Percentiles rank a stretch among this genome's conserved stretches.
phyloP scores from a whole-genome alignment of 352 stramenopile species.

The Aphanomyces invadans region DNA sequence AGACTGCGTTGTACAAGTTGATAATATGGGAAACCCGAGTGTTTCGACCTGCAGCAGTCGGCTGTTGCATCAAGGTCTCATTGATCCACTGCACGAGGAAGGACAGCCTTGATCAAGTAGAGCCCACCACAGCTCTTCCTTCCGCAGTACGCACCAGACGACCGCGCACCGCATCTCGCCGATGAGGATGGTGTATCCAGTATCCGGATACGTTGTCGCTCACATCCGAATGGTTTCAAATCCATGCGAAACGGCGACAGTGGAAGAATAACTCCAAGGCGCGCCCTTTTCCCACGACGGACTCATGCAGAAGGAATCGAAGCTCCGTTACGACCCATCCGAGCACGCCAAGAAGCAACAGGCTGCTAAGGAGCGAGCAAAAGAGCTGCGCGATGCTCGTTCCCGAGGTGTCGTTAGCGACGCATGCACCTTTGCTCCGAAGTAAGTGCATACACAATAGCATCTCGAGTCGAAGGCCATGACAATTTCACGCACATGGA shows the following conservation, averaged over 20 bases:
- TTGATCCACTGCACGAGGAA: background rate
- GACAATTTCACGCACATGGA: background rate
- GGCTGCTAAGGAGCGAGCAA: slow-evolving; percentile 66
- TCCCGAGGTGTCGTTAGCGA: slow-evolving; percentile 59
- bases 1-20: too few relatives aligned
- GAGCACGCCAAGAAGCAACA: slow-evolving; percentile 75
- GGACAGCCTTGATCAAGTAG: too few relatives aligned
- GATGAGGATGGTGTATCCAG: too few relatives aligned
- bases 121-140: too few relatives aligned
- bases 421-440: slow-evolving; percentile 69
- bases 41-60: too few relatives aligned
- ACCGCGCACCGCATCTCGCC: too few relatives aligned
- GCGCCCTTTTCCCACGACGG: background rate
- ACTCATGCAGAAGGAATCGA: slow-evolving; percentile 39
- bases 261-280: background rate
- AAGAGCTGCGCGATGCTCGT: slow-evolving; percentile 62
- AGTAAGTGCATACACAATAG: slow-evolving; percentile 31
- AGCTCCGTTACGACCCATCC: slow-evolving; percentile 64
- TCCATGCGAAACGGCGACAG: background rate
- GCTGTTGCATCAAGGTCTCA: background rate
- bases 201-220: too few relatives aligned
- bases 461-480: background rate
- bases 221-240: background rate
- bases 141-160: too few relatives aligned
- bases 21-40: too few relatives aligned